Percentiles rank a stretch among this genome's conserved stretches.
These are phyloP conservation scores for Russula sp. DNA, from an alignment of 768 basidiomycete genomes.

Conservation along the genomic window DNA sequence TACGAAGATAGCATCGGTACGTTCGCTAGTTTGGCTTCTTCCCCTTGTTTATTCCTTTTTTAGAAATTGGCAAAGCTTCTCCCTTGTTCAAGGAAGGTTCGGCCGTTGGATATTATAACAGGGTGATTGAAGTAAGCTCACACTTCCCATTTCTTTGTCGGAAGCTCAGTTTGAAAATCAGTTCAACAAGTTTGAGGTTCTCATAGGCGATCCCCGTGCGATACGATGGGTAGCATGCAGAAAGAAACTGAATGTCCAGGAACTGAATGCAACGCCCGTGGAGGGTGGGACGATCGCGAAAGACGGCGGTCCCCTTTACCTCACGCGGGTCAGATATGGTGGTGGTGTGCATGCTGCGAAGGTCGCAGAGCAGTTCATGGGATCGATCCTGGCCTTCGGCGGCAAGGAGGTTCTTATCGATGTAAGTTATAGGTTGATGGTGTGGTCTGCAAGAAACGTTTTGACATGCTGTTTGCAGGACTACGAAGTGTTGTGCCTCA, in stretches of 20 bases:
- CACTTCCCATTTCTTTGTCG: not conserved
- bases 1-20: constrained; percentile 56
- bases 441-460: constrained; percentile 3
- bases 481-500: constrained; percentile 44
- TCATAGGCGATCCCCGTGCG: constrained; percentile 56
- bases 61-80: constrained; percentile 69
- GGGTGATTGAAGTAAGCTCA: constrained; percentile 54
- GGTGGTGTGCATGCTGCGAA: constrained; percentile 61
- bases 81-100: constrained; percentile 56
- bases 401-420: constrained; percentile 50
- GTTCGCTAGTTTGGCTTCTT: constrained; percentile 20
- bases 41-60: constrained; percentile 20
- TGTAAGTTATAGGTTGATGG: constrained; percentile 36
- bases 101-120: constrained; percentile 58
- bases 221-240: constrained; percentile 54
- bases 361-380: constrained; percentile 51
- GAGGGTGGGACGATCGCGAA: constrained; percentile 61
- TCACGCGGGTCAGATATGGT: constrained; percentile 56
- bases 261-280: constrained; percentile 50
- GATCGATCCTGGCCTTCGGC: constrained; percentile 51
- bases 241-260: constrained; percentile 46
- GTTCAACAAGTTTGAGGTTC: constrained; percentile 63
- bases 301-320: constrained; percentile 55
- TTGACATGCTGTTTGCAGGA: constrained; percentile 34
- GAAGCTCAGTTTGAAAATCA: constrained; percentile 33